phyloP scores from a whole-genome alignment of 179 eudicot species.

The Spinacia oleracea region DNA sequence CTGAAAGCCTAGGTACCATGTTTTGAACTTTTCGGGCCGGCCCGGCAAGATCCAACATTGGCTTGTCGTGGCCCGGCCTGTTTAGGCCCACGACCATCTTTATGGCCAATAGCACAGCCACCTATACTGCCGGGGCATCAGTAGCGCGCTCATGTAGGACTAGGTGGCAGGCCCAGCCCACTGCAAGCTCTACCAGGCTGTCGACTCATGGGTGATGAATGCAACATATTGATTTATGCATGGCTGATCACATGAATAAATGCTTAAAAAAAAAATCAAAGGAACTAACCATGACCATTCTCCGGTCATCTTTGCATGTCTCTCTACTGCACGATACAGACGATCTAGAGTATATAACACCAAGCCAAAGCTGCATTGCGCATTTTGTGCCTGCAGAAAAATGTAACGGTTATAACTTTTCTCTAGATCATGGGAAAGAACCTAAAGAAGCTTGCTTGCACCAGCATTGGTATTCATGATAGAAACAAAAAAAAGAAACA shows the following conservation, averaged over 20 bases:
- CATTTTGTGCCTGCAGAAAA: conserved; percentile 68
- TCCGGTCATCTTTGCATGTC: conserved; percentile 77
- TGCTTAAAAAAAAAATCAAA: neutral
- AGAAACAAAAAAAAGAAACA: neutral
- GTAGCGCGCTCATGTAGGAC: no score
- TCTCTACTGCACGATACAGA: conserved; percentile 73
- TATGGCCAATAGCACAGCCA: neutral
- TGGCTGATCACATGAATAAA: neutral
- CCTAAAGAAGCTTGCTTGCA: neutral
- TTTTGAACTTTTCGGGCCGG: no score
- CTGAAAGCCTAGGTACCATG: no score
- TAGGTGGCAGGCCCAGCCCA: neutral
- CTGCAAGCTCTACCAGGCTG: neutral
- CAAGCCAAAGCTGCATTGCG: conserved; percentile 76
- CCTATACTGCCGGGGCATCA: no score
- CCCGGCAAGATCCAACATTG: no score
- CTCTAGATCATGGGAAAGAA: neutral
- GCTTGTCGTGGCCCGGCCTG: no score
- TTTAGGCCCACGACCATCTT: no score
- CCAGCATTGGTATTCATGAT: neutral
- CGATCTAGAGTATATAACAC: conserved; percentile 74
- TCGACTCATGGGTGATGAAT: neutral
- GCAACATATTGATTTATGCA: neutral
- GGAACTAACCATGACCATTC: conserved; percentile 85
- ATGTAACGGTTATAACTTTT: neutral